These are phyloP conservation scores for Aspergillus mulundensis DNA, from an alignment of 495 filamentous ascomycete species.

Conservation along the genomic window DNA sequence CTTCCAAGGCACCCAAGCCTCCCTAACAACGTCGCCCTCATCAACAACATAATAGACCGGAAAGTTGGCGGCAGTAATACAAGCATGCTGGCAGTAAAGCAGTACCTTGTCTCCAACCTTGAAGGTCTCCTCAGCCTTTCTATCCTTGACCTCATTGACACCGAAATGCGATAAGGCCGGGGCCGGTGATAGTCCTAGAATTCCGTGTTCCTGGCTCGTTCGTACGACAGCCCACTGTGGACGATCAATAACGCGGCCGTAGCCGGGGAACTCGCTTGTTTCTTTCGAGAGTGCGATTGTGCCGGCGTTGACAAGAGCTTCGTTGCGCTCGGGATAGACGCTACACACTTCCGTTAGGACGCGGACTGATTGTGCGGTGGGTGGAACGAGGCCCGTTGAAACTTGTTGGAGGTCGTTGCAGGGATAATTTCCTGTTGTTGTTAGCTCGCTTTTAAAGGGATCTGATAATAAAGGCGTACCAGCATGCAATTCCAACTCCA, in stretches of 20 bases:
- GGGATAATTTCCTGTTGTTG: slow-evolving; percentile 20
- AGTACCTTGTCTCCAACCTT: slow-evolving; percentile 26
- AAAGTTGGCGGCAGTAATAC: slow-evolving; percentile 18
- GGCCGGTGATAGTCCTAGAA: slow-evolving; percentile 33
- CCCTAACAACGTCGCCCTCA: slow-evolving; percentile 22
- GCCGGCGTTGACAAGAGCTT: slow-evolving; percentile 25
- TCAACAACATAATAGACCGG: slow-evolving; percentile 12
- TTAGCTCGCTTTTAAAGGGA: background rate
- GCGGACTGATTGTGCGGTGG: slow-evolving; percentile 12
- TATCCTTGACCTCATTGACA: background rate
- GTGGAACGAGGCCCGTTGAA: slow-evolving; percentile 16
- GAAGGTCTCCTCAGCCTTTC: slow-evolving; percentile 19
- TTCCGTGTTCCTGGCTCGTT: slow-evolving; percentile 65
- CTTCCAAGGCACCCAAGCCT: slow-evolving; percentile 32
- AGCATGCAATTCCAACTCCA: slow-evolving; percentile 33
- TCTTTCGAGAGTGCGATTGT: slow-evolving; percentile 18
- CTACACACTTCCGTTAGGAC: slow-evolving; percentile 20
- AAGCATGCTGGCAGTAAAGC: slow-evolving; percentile 29
- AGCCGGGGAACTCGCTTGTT: slow-evolving; percentile 11
- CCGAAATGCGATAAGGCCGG: background rate
- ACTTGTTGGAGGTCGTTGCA: slow-evolving; percentile 26
- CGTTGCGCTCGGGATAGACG: slow-evolving; percentile 26
- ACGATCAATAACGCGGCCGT: slow-evolving; percentile 7
- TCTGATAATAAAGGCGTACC: slow-evolving; percentile 8
- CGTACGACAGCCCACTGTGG: slow-evolving; percentile 57